Evolutionary conservation across 108 stramenopile species (phyloP).

Genomic region (Bacterosira constricta): DNA sequence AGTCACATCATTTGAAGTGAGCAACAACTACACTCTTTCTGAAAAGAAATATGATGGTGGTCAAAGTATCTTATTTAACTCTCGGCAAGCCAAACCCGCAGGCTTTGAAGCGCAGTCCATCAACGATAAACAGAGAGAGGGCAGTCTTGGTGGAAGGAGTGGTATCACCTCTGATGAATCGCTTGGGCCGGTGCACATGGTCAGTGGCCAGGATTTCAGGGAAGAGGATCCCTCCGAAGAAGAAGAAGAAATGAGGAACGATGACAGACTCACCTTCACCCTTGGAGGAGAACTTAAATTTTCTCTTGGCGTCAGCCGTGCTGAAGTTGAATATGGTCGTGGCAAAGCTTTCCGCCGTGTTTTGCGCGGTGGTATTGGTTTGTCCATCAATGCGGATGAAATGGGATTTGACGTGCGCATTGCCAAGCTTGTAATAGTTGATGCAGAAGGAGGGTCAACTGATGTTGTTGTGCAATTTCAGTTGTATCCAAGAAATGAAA

Average conservation of each 20-base stretch:
- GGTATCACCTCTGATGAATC: conserved; percentile 38
- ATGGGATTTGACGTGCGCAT: conserved; percentile 62
- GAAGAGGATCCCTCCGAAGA: neutral
- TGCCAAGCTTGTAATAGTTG: conserved; percentile 56
- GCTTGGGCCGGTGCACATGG: conserved; percentile 16
- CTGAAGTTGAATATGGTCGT: conserved; percentile 60
- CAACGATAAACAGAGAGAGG: conserved; percentile 25
- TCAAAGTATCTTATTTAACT: conserved; percentile 26
- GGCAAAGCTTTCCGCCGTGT: conserved; percentile 60
- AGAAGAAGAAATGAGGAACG: neutral
- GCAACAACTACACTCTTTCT: neutral
- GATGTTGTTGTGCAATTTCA: conserved; percentile 63
- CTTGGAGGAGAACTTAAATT: conserved; percentile 71
- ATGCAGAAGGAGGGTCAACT: conserved; percentile 62
- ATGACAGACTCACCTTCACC: conserved; percentile 37
- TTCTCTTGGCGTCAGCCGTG: conserved; percentile 59
- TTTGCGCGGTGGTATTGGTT: conserved; percentile 51
- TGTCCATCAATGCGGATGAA: conserved; percentile 48
- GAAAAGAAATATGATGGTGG: neutral
- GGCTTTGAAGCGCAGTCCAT: conserved; percentile 47
- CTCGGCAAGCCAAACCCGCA: conserved; percentile 40
- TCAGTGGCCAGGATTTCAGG: conserved; percentile 5
- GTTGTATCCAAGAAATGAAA: conserved; percentile 42
- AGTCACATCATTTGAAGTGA: neutral
- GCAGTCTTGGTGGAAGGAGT: conserved; percentile 39